Percentiles rank a stretch among this genome's conserved stretches.
Evolutionary conservation across 331 rosid genomes (phyloP).

Genomic region (Arachis monticola): DNA sequence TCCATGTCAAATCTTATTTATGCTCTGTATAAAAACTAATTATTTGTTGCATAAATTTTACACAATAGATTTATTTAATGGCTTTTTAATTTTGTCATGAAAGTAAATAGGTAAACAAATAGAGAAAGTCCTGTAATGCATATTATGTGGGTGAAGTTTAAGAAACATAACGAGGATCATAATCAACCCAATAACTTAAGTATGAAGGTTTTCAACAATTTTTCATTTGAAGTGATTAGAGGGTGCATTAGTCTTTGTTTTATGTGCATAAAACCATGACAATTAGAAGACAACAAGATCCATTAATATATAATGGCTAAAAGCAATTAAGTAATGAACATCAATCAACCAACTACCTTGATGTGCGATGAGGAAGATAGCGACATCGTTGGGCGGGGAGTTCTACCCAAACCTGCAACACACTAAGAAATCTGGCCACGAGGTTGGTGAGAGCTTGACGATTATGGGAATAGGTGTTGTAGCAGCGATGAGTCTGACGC

Average conservation of each 20-base stretch:
- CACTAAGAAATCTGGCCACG: no score
- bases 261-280: slow-evolving; percentile 3
- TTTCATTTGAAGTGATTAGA: slow-evolving; percentile 13
- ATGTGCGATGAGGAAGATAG: no score
- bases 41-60: no score
- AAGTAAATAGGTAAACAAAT: not conserved
- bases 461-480: no score
- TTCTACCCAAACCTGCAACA: no score
- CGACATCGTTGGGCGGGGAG: no score
- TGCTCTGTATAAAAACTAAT: no score
- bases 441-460: no score
- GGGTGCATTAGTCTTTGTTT: slow-evolving; percentile 12
- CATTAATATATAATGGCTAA: slow-evolving; percentile 10
- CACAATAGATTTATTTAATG: not conserved
- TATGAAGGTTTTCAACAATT: not conserved
- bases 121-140: not conserved
- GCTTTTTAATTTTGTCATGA: not conserved
- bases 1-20: no score
- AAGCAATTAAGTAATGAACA: slow-evolving; percentile 31
- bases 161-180: slow-evolving; percentile 17
- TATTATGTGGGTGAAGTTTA: slow-evolving; percentile 33
- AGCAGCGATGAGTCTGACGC: no score
- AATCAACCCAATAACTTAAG: slow-evolving; percentile 19
- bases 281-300: not conserved
- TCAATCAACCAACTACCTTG: slow-evolving; percentile 33